These are phyloP conservation scores for Trichoderma sp. DNA, from an alignment of 2,329 filamentous ascomycete genomes.

Conservation along the genomic window DNA sequence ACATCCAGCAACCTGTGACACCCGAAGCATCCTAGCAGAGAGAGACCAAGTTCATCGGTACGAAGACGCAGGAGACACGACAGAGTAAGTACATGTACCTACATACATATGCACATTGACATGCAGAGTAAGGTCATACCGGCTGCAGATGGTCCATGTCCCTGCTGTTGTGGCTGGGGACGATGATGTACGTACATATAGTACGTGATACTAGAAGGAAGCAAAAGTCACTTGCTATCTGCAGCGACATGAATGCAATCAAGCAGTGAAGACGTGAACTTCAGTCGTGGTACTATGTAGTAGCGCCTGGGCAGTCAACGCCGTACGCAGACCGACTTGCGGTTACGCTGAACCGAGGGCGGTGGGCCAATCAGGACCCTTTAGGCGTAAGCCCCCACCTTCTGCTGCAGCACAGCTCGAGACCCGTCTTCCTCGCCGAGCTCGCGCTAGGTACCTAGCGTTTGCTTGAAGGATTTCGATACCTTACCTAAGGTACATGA, in stretches of 20 bases:
- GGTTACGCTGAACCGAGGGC: background rate
- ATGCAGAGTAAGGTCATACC: conserved; percentile 15
- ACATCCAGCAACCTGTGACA: background rate
- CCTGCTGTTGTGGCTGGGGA: background rate
- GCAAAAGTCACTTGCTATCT: conserved; percentile 6
- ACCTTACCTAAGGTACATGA: too few species aligned
- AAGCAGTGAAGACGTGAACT: background rate
- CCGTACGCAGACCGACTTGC: conserved; percentile 17
- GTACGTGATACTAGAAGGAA: background rate
- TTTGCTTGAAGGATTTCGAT: too few species aligned
- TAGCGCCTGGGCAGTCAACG: conserved; percentile 1
- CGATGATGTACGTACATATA: background rate
- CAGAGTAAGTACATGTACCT: background rate
- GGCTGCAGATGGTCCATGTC: background rate
- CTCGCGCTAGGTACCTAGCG: too few species aligned
- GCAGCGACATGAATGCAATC: background rate
- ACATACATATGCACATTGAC: conserved; percentile 5
- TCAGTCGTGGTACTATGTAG: background rate
- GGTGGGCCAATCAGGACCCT: conserved; percentile 8
- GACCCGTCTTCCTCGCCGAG: background rate
- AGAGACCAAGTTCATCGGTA: background rate
- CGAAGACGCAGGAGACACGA: too few species aligned
- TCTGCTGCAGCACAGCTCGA: conserved; percentile 1
- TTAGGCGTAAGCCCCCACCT: conserved; percentile 17
- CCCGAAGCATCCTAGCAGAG: conserved; percentile 4